Evolutionary conservation across 768 basidiomycete species (phyloP), one percentile per base, ranked within the genome.

Genomic region (Russula vinacea): DNA sequence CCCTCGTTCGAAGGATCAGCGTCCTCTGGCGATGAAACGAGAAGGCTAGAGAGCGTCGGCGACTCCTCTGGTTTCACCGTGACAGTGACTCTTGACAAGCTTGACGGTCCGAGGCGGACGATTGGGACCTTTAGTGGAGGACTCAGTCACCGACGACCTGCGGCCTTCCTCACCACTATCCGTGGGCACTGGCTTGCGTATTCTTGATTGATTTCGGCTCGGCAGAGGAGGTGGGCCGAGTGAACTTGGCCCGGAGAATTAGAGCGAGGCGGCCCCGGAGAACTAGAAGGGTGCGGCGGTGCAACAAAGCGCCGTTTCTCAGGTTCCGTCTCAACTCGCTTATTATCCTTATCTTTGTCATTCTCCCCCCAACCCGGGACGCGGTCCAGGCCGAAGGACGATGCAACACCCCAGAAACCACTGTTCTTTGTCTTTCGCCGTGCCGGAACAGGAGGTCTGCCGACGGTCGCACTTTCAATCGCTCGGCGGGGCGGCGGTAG

Each of bases 381-480:
- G n/a, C 67, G 67, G 51, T 67, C 67, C 44, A 67, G 85, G 4
- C 83, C 79, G 7, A 89, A 71, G 6, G 83, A 84, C 61, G 83
- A 84, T 0, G 85, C 84, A 77, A 87, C 84, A 13, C 86, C 84
- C 86, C 88, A 89, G 24, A 89, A 69, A 1, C 85, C 83, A 33
- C 69, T 62, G 14, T 51, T 52, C 51, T 69, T 69, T 4, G 62
- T 17, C 58, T 82, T 77, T 60, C 83, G 78, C 62, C 87, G 78
- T 0, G 87, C 85, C 0, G 88, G 87, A 29, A 88, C 71, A 1
- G 85, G 84, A 10, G 88, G 87, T 64, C 81, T 84, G 33, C 77
- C 80, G 62, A 26, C 22, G 47, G 49, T 62, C 16, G 60, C 63
- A 29, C 47, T 57, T 16, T 58, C 42, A 19, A 64, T 29, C 67